phyloP scores from a whole-genome alignment of 495 filamentous ascomycete species.

The Daldinia caldariorum region DNA sequence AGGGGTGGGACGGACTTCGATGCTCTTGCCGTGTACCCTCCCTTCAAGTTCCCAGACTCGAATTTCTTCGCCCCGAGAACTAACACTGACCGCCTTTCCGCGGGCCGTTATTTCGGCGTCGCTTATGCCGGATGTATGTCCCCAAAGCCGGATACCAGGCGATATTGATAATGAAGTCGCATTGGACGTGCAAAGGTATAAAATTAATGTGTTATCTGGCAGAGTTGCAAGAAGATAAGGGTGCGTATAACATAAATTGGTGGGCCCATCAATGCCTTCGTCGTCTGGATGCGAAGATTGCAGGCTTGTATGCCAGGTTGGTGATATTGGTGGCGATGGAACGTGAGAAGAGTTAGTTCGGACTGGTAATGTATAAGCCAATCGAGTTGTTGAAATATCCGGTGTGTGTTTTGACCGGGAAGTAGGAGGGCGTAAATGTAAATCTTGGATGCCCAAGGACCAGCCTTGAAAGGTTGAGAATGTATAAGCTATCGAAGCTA shows the following conservation, averaged over 20 bases:
- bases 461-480: constrained; percentile 76
- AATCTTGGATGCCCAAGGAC: constrained; percentile 90
- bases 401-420: constrained; percentile 45
- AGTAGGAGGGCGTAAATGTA: constrained; percentile 64
- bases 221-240: constrained; percentile 91
- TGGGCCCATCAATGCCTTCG: constrained; percentile 63
- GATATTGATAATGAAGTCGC: constrained; percentile 72
- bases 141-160: constrained; percentile 83
- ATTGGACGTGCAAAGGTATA: constrained; percentile 85
- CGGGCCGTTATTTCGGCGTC: constrained; percentile 85
- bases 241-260: constrained; percentile 84
- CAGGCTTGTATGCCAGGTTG: constrained; percentile 54
- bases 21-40: constrained; percentile 59
- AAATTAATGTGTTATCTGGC: constrained; percentile 89
- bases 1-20: constrained; percentile 57
- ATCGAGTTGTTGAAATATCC: constrained; percentile 58
- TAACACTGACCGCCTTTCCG: constrained; percentile 92
- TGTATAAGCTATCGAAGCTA: constrained; percentile 87
- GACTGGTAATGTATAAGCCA: constrained; percentile 56
- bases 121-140: constrained; percentile 91
- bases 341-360: constrained; percentile 13
- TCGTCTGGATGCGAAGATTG: constrained; percentile 31
- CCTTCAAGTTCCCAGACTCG: constrained; percentile 95
- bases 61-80: constrained; percentile 82
- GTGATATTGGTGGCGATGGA: constrained; percentile 66